Conservation (phyloP, 148 eudicot genomes). For the Persicaria tinctoria region DNA sequence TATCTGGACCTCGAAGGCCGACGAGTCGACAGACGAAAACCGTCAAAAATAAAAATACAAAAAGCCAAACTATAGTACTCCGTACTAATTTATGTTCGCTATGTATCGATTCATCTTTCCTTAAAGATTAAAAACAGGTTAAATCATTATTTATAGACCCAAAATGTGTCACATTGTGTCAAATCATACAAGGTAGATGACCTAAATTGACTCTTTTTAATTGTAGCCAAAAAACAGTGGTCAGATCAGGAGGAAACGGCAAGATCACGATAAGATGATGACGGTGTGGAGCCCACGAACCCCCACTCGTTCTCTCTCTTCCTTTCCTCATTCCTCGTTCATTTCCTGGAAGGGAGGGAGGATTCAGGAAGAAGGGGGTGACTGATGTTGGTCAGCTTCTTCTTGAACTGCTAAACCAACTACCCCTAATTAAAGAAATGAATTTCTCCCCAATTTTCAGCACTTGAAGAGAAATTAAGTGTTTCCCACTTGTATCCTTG, state of each 20-base stretch:
- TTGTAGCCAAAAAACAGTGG: neutral
- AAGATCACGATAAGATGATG: conserved; percentile 12
- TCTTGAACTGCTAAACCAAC: conserved; percentile 2
- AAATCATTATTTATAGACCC: neutral
- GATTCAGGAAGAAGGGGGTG: neutral
- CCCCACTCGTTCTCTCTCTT: neutral
- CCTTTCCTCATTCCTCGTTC: neutral
- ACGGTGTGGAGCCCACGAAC: conserved; percentile 4
- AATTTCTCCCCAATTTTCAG: neutral
- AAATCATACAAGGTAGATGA: neutral
- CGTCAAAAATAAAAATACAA: too few relatives aligned
- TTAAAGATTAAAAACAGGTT: neutral
- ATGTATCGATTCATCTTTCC: neutral
- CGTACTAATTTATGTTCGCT: neutral
- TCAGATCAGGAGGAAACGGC: neutral
- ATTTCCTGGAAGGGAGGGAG: neutral
- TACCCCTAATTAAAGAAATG: neutral
- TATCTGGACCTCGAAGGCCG: too few relatives aligned
- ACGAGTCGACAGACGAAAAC: too few relatives aligned
- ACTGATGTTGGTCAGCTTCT: conserved; percentile 8
- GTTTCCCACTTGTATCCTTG: neutral
- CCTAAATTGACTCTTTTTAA: neutral
- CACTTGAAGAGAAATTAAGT: neutral
- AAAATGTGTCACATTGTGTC: neutral
- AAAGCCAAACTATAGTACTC: too few relatives aligned